These are phyloP conservation scores for Boletellus sp. DNA, from an alignment of 1,284 basidiomycete genomes.

Conservation along the genomic window DNA sequence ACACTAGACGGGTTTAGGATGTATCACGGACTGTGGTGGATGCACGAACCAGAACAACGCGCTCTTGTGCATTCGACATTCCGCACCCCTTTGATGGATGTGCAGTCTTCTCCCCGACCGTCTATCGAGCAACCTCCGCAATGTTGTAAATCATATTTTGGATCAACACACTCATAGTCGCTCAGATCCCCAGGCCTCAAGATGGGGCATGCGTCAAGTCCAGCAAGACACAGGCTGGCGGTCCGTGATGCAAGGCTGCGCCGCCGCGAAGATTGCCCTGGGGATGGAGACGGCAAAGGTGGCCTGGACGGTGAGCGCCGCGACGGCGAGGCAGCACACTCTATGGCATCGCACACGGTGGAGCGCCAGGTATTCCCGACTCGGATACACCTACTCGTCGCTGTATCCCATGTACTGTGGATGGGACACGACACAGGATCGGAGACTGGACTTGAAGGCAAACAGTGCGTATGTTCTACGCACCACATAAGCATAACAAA, in stretches of 20 bases:
- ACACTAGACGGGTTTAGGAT: conserved; percentile 11
- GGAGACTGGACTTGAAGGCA: conserved; percentile 9
- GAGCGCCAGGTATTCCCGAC: not conserved
- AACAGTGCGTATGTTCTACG: conserved; percentile 11
- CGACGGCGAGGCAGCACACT: conserved; percentile 8
- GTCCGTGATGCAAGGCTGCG: conserved; percentile 37
- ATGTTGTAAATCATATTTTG: conserved; percentile 50
- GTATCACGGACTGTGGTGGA: not conserved
- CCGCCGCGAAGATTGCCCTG: conserved; percentile 3
- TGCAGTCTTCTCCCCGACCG: conserved; percentile 69
- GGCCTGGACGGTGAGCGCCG: conserved; percentile 3
- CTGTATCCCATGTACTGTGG: conserved; percentile 9
- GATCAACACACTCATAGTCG: conserved; percentile 66
- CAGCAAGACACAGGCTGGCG: conserved; percentile 36
- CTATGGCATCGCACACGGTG: not conserved
- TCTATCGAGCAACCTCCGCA: conserved; percentile 73
- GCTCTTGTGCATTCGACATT: conserved; percentile 64
- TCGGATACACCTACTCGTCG: conserved; percentile 6
- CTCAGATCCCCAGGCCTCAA: conserved; percentile 34
- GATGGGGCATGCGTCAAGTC: conserved; percentile 62
- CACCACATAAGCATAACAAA: not conserved
- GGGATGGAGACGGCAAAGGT: conserved; percentile 10
- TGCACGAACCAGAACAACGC: conserved; percentile 19
- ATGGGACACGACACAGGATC: conserved; percentile 9
- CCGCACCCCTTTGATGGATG: conserved; percentile 57